Evolutionary conservation across 768 basidiomycete genomes (phyloP), one percentile per base, ranked within the genome.

Genomic region (Suillus discolor): DNA sequence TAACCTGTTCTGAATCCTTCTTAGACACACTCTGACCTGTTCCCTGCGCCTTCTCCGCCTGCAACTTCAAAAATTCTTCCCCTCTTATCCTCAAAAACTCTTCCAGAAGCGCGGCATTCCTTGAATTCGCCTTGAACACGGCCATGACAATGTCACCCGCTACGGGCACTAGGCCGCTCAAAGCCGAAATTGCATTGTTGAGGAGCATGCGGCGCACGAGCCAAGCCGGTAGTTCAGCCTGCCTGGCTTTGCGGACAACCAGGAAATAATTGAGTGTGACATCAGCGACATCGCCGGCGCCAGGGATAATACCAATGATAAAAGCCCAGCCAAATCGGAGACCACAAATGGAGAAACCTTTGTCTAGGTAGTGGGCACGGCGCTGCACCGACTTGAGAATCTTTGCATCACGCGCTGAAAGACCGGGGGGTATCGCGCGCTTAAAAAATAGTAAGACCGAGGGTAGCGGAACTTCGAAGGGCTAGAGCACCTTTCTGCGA

Each of bases 301-400:
- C 78, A 9, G 93, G 93, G 54, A 94, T 74, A 20, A 92, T 81
- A 0, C 90, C 89, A 73, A 95, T 90, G 71, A 93, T 75, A 78
- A 94, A 91, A 1, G 93, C 87, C 90, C 90, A 96, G 0, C 96
- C 96, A 66, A 97, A 94, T 15, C 87, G 86, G 62, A 96, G 73
- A 12, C 96, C 94, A 66, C 89, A 91, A 2, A 97, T 38, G 51
- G 74, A 81, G 81, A 97, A 93, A 2, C 92, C 89, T 76, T 93
- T 95, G 79, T 97, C 96, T 63, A 97, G 89, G 73, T 89, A 87
- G 70, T 92, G 92, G 1, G 94, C 94, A 7, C 94, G 83, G 41
- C 84, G 82, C 71, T 92, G 87, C 39, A 97, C 87, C 23, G 88
- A 85, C 69, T 84, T 84, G 49, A 97, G 82, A 60, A 95, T 89